Percentiles rank a stretch among this genome's conserved stretches.
Evolutionary conservation across 1,284 basidiomycete species (phyloP).

Genomic region (Gomphus sp.): DNA sequence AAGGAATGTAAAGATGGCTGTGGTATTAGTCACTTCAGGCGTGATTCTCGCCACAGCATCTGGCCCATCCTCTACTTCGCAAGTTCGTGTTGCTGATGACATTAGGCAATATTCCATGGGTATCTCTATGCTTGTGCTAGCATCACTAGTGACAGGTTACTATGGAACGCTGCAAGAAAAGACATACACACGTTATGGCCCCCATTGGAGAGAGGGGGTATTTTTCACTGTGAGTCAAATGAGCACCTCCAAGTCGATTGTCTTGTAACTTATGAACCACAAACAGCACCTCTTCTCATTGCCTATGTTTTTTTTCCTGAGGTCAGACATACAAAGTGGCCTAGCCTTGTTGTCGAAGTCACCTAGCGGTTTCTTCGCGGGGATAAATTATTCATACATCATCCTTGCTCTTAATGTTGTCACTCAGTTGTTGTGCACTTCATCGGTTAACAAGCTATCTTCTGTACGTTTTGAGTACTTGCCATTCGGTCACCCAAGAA

Average conservation of each 20-base stretch:
- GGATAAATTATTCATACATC: constrained; percentile 31
- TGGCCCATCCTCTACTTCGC: constrained; percentile 31
- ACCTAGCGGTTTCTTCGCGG: constrained; percentile 12
- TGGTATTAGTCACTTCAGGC: constrained; percentile 63
- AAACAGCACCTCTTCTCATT: constrained; percentile 64
- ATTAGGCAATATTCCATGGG: constrained; percentile 52
- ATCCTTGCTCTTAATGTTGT: constrained; percentile 62
- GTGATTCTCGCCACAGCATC: constrained; percentile 73
- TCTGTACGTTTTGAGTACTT: constrained; percentile 40
- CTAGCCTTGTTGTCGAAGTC: constrained; percentile 31
- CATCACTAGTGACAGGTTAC: constrained; percentile 64
- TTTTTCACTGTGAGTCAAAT: constrained; percentile 62
- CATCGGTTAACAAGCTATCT: constrained; percentile 78
- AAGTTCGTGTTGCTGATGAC: constrained; percentile 24
- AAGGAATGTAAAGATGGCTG: constrained; percentile 41
- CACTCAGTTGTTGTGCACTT: constrained; percentile 80
- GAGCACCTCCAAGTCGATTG: not conserved
- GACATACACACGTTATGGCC: constrained; percentile 65
- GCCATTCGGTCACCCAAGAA: not conserved
- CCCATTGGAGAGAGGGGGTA: constrained; percentile 79
- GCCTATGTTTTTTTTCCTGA: constrained; percentile 63
- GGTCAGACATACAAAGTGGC: constrained; percentile 47
- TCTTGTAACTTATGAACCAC: constrained; percentile 1
- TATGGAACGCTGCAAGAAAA: constrained; percentile 77
- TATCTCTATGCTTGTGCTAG: constrained; percentile 61